phyloP scores from a whole-genome alignment of 192 early-diverging fungal species.

The Coemansia sp. region DNA sequence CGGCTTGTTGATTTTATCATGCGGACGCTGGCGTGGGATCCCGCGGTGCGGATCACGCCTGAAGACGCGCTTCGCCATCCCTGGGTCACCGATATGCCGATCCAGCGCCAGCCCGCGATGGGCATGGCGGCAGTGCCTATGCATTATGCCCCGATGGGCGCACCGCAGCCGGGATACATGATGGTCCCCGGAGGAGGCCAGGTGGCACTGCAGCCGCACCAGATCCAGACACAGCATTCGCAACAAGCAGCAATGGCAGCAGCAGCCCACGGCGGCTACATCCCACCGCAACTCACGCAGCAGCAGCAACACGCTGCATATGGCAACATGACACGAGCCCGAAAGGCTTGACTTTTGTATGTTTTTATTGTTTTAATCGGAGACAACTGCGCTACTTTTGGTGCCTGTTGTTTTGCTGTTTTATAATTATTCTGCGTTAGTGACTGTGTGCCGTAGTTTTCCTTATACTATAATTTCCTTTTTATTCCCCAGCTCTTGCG shows the following conservation, averaged over 20 bases:
- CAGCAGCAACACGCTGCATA: conserved; percentile 37
- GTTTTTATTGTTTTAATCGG: conserved; percentile 1
- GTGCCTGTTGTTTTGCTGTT: background rate
- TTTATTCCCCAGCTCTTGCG: background rate
- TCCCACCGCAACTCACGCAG: conserved; percentile 21
- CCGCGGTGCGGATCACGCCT: conserved; percentile 82
- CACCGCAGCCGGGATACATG: conserved; percentile 38
- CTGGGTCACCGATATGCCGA: conserved; percentile 70
- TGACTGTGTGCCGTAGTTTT: background rate
- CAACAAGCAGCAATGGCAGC: conserved; percentile 17
- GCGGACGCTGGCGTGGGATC: conserved; percentile 86
- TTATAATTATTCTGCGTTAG: background rate
- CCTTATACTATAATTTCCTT: background rate
- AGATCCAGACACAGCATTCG: conserved; percentile 16
- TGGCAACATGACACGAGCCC: conserved; percentile 38
- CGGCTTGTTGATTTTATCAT: conserved; percentile 85
- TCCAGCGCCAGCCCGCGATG: conserved; percentile 29
- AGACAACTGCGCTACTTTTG: background rate
- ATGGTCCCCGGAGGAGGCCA: conserved; percentile 27
- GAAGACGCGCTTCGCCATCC: conserved; percentile 81
- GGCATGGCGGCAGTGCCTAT: conserved; percentile 16
- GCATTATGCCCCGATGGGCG: conserved; percentile 21
- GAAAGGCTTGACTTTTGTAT: conserved; percentile 33
- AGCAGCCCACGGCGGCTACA: conserved; percentile 20
- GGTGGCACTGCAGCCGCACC: conserved; percentile 21